phyloP scores from a whole-genome alignment of 2,329 filamentous ascomycete species.

The Xylaria sp. region DNA sequence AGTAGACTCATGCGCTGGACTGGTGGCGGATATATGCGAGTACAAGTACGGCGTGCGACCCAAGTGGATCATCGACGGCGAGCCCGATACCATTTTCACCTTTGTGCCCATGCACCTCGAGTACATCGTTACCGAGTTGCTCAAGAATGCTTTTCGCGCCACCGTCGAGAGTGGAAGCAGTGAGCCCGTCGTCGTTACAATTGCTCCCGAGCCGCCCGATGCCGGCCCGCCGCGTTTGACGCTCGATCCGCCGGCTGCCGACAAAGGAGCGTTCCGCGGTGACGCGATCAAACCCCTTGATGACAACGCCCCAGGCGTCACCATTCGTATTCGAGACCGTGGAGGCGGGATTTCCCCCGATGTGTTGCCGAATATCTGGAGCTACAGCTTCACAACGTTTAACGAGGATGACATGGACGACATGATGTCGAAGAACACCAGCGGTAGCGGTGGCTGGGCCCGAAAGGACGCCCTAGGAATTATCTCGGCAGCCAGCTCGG shows the following conservation, averaged over 20 bases:
- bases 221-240: slow-evolving; percentile 46
- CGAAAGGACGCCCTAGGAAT: slow-evolving; percentile 77
- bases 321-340: slow-evolving; percentile 94
- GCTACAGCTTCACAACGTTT: slow-evolving; percentile 97
- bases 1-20: slow-evolving; percentile 85
- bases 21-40: slow-evolving; percentile 96
- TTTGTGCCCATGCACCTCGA: slow-evolving; percentile 96
- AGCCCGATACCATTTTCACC: slow-evolving; percentile 88
- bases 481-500: slow-evolving; percentile 76
- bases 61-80: slow-evolving; percentile 81
- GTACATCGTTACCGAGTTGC: slow-evolving; percentile 94
- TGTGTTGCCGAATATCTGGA: slow-evolving; percentile 89
- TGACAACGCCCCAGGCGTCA: slow-evolving; percentile 82
- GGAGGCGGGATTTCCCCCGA: slow-evolving; percentile 92
- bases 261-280: slow-evolving; percentile 55
- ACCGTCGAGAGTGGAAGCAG: slow-evolving; percentile 86
- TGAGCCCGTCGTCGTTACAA: slow-evolving; percentile 90
- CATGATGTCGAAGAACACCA: slow-evolving; percentile 54
- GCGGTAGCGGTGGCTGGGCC: slow-evolving; percentile 56
- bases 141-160: slow-evolving; percentile 97
- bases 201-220: slow-evolving; percentile 73
- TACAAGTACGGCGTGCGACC: slow-evolving; percentile 93
- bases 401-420: slow-evolving; percentile 68
- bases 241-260: slow-evolving; percentile 53
- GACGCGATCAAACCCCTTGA: slow-evolving; percentile 68